Evolutionary conservation across 352 stramenopile genomes (phyloP).

Genomic region (Phytophthora constricta): DNA sequence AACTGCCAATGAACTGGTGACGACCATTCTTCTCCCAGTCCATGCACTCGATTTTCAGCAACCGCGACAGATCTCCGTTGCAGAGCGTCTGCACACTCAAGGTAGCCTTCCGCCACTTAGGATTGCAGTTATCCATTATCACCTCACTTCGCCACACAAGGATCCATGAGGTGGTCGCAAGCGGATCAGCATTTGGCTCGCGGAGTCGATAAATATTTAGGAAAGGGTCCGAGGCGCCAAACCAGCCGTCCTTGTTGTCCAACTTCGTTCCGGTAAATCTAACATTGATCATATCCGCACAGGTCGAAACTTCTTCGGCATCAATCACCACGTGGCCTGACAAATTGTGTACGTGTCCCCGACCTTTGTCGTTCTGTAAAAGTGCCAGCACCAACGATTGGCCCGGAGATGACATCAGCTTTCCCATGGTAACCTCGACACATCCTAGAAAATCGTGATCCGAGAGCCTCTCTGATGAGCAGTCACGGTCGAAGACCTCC

Average conservation of each 20-base stretch:
- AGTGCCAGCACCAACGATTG: constrained; percentile 68
- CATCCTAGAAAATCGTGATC: constrained; percentile 79
- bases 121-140: constrained; percentile 74
- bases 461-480: constrained; percentile 58
- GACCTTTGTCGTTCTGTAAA: constrained; percentile 50
- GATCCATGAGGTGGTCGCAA: constrained; percentile 53
- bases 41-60: constrained; percentile 79
- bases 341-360: constrained; percentile 47
- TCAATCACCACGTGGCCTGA: constrained; percentile 70
- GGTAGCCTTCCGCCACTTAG: constrained; percentile 61
- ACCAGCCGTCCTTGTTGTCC: constrained; percentile 85
- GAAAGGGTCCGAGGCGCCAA: constrained; percentile 79
- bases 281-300: constrained; percentile 66
- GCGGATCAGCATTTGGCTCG: constrained; percentile 46
- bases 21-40: constrained; percentile 77
- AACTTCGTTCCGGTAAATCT: constrained; percentile 67
- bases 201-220: constrained; percentile 77
- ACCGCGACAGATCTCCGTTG: constrained; percentile 62
- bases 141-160: constrained; percentile 73
- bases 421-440: constrained; percentile 79
- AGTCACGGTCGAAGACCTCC: constrained; percentile 85
- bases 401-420: constrained; percentile 70
- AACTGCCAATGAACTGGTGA: constrained; percentile 75
- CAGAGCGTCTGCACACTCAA: constrained; percentile 72
- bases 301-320: constrained; percentile 75